phyloP scores from a whole-genome alignment of 2,329 filamentous ascomycete genomes.

The Aspergillus ochraceoroseus region DNA sequence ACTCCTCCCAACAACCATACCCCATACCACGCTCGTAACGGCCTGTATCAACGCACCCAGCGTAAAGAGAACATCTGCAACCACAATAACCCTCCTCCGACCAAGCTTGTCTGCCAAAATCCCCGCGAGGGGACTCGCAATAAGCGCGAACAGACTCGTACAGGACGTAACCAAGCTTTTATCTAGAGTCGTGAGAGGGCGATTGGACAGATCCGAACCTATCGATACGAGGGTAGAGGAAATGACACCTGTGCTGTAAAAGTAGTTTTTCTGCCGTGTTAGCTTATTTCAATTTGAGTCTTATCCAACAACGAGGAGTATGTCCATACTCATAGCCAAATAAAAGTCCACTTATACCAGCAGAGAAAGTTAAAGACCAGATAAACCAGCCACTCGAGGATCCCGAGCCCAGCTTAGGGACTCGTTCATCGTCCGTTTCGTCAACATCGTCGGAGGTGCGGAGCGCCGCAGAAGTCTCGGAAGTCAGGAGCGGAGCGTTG shows the following conservation, averaged over 20 bases:
- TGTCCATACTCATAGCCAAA: conserved; percentile 56
- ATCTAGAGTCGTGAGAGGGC: conserved; percentile 50
- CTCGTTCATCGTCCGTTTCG: conserved; percentile 14
- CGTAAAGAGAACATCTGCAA: conserved; percentile 45
- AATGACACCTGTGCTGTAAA: conserved; percentile 54
- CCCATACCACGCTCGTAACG: conserved; percentile 38
- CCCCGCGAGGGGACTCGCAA: conserved; percentile 53
- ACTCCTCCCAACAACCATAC: conserved; percentile 46
- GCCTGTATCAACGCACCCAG: conserved; percentile 45
- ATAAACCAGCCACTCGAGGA: conserved; percentile 45
- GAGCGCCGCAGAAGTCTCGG: conserved; percentile 13
- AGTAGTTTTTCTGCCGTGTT: no score
- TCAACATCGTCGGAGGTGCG: conserved; percentile 7
- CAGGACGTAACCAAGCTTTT: conserved; percentile 56
- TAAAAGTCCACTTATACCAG: conserved; percentile 54
- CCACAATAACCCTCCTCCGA: conserved; percentile 46
- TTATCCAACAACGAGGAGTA: no score
- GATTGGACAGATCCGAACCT: conserved; percentile 49
- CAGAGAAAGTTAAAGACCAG: conserved; percentile 54
- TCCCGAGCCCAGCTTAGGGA: conserved; percentile 13
- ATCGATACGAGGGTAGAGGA: conserved; percentile 57
- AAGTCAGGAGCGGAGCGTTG: conserved; percentile 32
- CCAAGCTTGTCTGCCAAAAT: conserved; percentile 49
- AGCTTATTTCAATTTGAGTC: no score
- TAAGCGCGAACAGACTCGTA: conserved; percentile 54